Evolutionary conservation across 1,284 basidiomycete species (phyloP), one percentile per base, ranked within the genome.

Genomic region (Ustilago cynodontis): DNA sequence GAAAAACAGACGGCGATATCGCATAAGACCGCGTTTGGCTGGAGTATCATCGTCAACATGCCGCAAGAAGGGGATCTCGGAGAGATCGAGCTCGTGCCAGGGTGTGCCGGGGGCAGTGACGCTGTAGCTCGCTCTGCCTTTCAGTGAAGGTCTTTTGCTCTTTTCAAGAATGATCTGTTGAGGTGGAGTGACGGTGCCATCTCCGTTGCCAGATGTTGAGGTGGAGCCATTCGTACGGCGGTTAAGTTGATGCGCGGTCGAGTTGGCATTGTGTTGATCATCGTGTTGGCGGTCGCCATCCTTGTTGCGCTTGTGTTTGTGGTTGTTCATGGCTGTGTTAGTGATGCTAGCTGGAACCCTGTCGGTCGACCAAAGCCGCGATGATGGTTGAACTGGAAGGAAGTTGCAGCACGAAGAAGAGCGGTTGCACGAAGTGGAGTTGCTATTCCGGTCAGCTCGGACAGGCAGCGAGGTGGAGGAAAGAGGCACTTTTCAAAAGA

Each of bases 71-170:
- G 74, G 72, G 31, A 82, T 71, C 33, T 82, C 79, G 57, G 75
- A 78, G 11, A 82, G 71, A 54, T 82, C 79, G 53, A 81, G 76
- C 65, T 82, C 81, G 65, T 81, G 77, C 74, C 78, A 82, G 26
- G 80, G 79, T n/a, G 79, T 82, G 10, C 77, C 79, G 2, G 81
- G 81, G 1, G 81, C 81, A 13, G 67, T 50, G 26, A 82, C 62
- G 50, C 69, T 79, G 60, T 81, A 81, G 60, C 65, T 71, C 14
- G 71, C 43, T 22, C 53, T 49, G 8, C 78, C 78, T 39, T 64
- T 67, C 8, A 77, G 47, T 5, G 68, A 63, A 3, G 78, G 78
- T 1, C 75, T 41, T 28, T 69, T 77, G 35, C 29, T 50, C 49
- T 72, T 69, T 33, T 68, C 49, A 16, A 79, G 65, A 35, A 79